These are phyloP conservation scores for Termitomyces sp. DNA, from an alignment of 768 basidiomycete species.

Conservation along the genomic window DNA sequence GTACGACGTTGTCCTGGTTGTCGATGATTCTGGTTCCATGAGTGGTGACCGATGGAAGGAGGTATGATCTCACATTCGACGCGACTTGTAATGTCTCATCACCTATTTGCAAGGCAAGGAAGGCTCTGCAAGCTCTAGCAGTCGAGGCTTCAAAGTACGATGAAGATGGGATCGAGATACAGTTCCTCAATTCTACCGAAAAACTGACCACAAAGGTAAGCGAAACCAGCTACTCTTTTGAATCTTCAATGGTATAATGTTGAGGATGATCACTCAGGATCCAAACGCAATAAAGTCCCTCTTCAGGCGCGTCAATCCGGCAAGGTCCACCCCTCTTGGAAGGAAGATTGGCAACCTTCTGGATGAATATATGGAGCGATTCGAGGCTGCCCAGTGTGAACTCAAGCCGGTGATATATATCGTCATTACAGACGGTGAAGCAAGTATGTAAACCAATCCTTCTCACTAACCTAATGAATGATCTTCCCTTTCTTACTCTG, in stretches of 20 bases:
- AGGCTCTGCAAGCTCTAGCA: constrained; percentile 39
- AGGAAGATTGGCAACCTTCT: background rate
- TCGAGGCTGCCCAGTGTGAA: background rate
- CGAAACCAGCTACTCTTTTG: background rate
- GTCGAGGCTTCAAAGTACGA: constrained; percentile 39
- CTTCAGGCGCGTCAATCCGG: background rate
- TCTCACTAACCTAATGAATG: too few relatives aligned
- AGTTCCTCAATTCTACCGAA: constrained; percentile 42
- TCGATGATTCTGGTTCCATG: constrained; percentile 57
- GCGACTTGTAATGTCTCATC: background rate
- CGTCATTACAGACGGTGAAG: background rate
- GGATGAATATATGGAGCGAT: background rate
- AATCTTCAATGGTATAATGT: too few relatives aligned
- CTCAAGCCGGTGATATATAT: background rate
- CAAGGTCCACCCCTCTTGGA: background rate
- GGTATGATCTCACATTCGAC: constrained; percentile 20
- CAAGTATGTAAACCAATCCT: background rate
- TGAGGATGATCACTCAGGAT: background rate
- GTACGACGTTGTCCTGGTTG: constrained; percentile 48
- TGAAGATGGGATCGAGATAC: constrained; percentile 47
- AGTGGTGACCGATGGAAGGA: constrained; percentile 37
- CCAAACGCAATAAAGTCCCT: background rate
- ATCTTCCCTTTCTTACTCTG: background rate
- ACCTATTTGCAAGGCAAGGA: constrained; percentile 24
- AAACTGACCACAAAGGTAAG: background rate